Evolutionary conservation across 208 protist genomes (phyloP).

Genomic region (Acanthamoeba quina): DNA sequence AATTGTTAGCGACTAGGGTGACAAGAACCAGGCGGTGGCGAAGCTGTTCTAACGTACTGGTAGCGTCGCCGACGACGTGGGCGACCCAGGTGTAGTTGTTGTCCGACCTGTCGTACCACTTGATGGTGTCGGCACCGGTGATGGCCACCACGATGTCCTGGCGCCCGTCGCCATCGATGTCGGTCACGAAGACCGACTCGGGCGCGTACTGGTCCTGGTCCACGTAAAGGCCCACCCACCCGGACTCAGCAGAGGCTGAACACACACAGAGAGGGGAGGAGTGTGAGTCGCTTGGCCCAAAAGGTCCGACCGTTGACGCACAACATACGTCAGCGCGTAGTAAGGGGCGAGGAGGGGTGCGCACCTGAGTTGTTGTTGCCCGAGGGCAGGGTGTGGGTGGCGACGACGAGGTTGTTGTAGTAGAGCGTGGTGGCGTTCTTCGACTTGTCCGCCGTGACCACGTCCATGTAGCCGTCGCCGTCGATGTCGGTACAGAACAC

Average conservation of each 20-base stretch:
- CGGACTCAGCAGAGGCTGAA: not conserved
- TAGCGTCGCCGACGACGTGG: not conserved
- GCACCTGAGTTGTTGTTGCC: constrained; percentile 41
- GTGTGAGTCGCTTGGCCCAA: not conserved
- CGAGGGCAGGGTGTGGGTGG: not conserved
- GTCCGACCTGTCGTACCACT: not conserved
- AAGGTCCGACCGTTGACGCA: not conserved
- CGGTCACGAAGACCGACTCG: not conserved
- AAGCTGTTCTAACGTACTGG: not conserved
- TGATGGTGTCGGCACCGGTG: not conserved
- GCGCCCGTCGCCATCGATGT: not conserved
- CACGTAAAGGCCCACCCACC: constrained; percentile 13
- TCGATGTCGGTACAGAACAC: constrained; percentile 6
- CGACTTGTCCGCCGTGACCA: not conserved
- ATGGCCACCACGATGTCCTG: constrained; percentile 17
- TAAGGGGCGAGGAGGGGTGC: not conserved
- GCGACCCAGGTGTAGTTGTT: not conserved
- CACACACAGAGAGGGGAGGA: not conserved
- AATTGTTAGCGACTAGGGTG: not conserved
- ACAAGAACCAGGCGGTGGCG: not conserved
- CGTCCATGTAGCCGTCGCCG: not conserved
- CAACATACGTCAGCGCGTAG: not conserved
- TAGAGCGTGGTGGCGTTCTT: not conserved
- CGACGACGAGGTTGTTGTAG: not conserved
- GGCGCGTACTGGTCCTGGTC: not conserved